Conservation (phyloP, 441 rosid genomes). For the Hura crepitans region DNA sequence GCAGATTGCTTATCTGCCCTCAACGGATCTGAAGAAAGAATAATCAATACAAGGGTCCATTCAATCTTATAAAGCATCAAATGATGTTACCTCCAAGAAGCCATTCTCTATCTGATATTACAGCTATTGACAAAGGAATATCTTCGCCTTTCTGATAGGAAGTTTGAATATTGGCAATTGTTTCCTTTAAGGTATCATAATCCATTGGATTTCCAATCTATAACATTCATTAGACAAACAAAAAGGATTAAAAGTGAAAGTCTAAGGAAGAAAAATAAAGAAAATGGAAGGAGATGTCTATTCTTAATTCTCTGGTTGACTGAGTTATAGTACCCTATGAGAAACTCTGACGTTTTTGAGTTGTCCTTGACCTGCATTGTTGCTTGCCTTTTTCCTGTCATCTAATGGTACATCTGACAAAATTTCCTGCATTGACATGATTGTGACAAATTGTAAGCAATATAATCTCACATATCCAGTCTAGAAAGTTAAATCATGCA, state of each 20-base stretch:
- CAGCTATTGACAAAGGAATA: conserved; percentile 74
- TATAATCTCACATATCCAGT: conserved; percentile 1
- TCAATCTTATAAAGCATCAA: conserved; percentile 19
- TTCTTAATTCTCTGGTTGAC: conserved; percentile 2
- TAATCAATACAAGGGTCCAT: conserved; percentile 13
- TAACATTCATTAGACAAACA: conserved; percentile 23
- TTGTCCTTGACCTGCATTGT: conserved; percentile 36
- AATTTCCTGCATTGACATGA: conserved; percentile 59
- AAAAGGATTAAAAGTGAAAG: conserved; percentile 16
- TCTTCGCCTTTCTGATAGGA: conserved; percentile 45
- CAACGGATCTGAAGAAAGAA: conserved; percentile 60
- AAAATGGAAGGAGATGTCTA: neutral
- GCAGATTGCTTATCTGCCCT: conserved; percentile 90
- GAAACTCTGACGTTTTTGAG: conserved; percentile 58
- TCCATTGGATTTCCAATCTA: conserved; percentile 92
- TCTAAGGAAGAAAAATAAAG: conserved; percentile 6
- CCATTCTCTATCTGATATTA: conserved; percentile 79
- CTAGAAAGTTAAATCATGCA: neutral
- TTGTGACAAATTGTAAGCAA: conserved; percentile 4
- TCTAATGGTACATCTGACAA: conserved; percentile 79
- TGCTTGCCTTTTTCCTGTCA: conserved; percentile 50
- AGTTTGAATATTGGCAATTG: conserved; percentile 49
- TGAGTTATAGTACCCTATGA: conserved; percentile 49
- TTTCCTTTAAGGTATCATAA: conserved; percentile 65
- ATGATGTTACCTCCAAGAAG: conserved; percentile 48